Conservation (phyloP, 768 basidiomycete genomes). For the Candolleomyces aberdarensis region DNA sequence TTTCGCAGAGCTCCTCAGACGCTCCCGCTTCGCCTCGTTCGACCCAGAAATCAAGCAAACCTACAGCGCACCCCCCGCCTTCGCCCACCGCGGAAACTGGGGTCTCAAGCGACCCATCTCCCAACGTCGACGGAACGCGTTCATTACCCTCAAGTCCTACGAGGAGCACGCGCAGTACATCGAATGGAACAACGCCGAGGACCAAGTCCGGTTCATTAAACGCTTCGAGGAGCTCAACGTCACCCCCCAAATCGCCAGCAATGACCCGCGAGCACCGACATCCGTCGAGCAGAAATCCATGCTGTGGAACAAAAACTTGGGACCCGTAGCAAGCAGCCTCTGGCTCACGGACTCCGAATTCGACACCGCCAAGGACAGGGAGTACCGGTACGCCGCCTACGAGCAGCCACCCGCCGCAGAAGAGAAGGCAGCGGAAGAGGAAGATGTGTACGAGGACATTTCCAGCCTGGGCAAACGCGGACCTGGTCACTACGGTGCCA, state of each 20-base stretch:
- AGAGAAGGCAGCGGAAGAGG: too few relatives aligned
- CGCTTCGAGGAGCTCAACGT: slow-evolving; percentile 63
- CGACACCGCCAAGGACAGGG: slow-evolving; percentile 14
- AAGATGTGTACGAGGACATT: too few relatives aligned
- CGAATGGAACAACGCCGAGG: slow-evolving; percentile 70
- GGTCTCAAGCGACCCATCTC: slow-evolving; percentile 80
- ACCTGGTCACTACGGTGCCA: slow-evolving; percentile 19
- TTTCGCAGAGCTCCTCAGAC: slow-evolving; percentile 74
- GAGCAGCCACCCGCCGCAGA: slow-evolving; percentile 3
- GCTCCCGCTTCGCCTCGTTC: slow-evolving; percentile 78
- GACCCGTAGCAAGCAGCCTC: slow-evolving; percentile 20
- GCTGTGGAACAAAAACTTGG: slow-evolving; percentile 20
- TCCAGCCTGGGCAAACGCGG: slow-evolving; percentile 15
- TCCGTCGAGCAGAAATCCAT: too few relatives aligned
- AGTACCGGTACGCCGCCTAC: neutral
- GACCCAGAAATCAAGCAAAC: slow-evolving; percentile 77
- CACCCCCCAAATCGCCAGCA: slow-evolving; percentile 24
- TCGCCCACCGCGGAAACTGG: slow-evolving; percentile 77
- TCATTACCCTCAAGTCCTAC: slow-evolving; percentile 62
- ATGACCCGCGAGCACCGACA: slow-evolving; percentile 12
- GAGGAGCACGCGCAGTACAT: slow-evolving; percentile 75
- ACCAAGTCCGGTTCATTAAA: slow-evolving; percentile 63
- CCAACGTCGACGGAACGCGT: slow-evolving; percentile 57
- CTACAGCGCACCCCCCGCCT: slow-evolving; percentile 66
- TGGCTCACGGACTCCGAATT: slow-evolving; percentile 50